Evolutionary conservation across 1,284 basidiomycete genomes (phyloP), one percentile per base, ranked within the genome.

Genomic region (Pascua sp.): DNA sequence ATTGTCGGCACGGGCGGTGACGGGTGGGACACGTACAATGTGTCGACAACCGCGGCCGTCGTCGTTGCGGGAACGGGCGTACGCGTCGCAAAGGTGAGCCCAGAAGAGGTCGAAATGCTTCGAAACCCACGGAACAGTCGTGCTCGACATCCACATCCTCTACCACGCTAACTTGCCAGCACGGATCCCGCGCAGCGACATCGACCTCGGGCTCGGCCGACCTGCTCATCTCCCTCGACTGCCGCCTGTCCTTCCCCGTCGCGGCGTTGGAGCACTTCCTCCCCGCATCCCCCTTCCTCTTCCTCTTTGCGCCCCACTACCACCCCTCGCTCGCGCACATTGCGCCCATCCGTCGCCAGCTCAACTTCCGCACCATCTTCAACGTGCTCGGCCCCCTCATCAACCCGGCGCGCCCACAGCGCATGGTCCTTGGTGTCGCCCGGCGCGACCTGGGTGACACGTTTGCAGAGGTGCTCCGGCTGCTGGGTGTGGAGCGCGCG

Each of bases 341-440:
- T 64, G 90, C 89, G 0, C 92, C 94, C 0, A 85, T 89, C 68
- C 87, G 95, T 53, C 87, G 89, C 67, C 79, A 85, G 0, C 85
- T 98, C 52, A 92, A 93, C 57, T 97, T 97, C 81, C 89, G 94
- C 32, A 98, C 95, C 3, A 87, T 98, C 80, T 98, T 98, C 84
- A 98, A 98, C 79, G 81, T 96, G 57, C 83, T 98, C 43, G 95
- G 96, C 0, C 95, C 95, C 0, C 82, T 98, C 44, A 89, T 97
- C 78, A 98, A 97, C 77, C 96, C 95, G 0, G 89, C 91, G 0
- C 79, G 81, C 16, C 95, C 95, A 0, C 81, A 81, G 32, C 85
- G 90, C 18, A 89, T 97, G 86, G 84, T 98, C 12, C 82, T 98
- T 37, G 95, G 95, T 52, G 89, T 98, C 18, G 89, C 93, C 12